phyloP scores from a whole-genome alignment of 768 basidiomycete genomes.

The Tylopilus sp. region DNA sequence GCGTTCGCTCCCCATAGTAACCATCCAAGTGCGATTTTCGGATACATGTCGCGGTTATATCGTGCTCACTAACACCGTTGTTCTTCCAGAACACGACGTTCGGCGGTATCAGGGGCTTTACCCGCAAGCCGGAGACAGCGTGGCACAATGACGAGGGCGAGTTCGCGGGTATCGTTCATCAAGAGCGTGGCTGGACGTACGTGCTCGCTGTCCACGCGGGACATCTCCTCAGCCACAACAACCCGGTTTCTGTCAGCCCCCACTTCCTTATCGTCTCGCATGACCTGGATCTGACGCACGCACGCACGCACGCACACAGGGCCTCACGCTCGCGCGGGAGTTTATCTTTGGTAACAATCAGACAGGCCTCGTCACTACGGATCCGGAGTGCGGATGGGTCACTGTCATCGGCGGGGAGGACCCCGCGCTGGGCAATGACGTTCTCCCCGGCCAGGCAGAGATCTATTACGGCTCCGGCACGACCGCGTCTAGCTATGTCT shows the following conservation, averaged over 20 bases:
- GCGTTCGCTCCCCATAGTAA: slow-evolving; percentile 37
- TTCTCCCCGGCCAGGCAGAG: slow-evolving; percentile 52
- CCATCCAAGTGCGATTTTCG: slow-evolving; percentile 47
- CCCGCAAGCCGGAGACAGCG: slow-evolving; percentile 60
- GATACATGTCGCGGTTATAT: not conserved
- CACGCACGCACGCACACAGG: slow-evolving; percentile 35
- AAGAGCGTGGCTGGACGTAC: slow-evolving; percentile 62
- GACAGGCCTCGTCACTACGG: slow-evolving; percentile 51
- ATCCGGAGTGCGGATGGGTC: slow-evolving; percentile 15
- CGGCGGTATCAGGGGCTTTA: slow-evolving; percentile 73
- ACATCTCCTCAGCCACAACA: slow-evolving; percentile 36
- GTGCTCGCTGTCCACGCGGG: slow-evolving; percentile 37
- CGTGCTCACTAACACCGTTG: not conserved
- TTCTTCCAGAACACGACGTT: slow-evolving; percentile 67
- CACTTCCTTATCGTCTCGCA: not conserved
- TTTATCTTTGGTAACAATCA: slow-evolving; percentile 63
- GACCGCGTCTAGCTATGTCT: slow-evolving; percentile 50
- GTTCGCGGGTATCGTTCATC: slow-evolving; percentile 67
- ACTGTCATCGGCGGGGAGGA: slow-evolving; percentile 51
- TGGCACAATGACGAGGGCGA: slow-evolving; percentile 60
- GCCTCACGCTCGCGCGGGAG: slow-evolving; percentile 57
- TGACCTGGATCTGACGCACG: no score
- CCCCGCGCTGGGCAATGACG: slow-evolving; percentile 39
- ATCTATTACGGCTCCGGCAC: slow-evolving; percentile 53
- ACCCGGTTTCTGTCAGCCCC: slow-evolving; percentile 44